phyloP scores from a whole-genome alignment of 129 eudicot genomes.

The Scalesia atractyloides region DNA sequence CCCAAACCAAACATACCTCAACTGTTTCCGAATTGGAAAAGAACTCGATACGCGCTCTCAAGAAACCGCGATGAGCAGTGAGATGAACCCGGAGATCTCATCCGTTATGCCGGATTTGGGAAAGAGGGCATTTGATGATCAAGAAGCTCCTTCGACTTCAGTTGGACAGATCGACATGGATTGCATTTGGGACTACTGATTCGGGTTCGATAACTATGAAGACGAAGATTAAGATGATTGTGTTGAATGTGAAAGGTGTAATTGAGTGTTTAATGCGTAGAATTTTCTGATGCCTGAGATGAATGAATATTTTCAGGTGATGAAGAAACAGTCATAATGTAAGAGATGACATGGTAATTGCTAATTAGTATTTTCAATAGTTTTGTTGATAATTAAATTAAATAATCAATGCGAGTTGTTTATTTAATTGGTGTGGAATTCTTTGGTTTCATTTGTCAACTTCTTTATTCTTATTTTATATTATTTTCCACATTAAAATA shows the following conservation, averaged over 20 bases:
- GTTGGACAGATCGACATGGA: conserved; percentile 58
- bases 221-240: conserved; percentile 10
- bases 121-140: conserved; percentile 51
- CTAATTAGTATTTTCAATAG: conserved; percentile 3
- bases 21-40: conserved; percentile 44
- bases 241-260: background rate
- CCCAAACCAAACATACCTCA: conserved; percentile 53
- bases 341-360: conserved; percentile 23
- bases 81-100: conserved; percentile 73
- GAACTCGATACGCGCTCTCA: conserved; percentile 63
- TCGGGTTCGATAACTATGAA: background rate
- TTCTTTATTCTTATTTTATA: background rate
- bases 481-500: background rate
- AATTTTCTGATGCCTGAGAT: conserved; percentile 39
- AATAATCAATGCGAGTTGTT: conserved; percentile 30
- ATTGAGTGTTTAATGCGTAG: conserved; percentile 10
- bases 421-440: conserved; percentile 22
- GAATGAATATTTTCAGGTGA: conserved; percentile 34
- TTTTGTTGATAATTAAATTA: conserved; percentile 29
- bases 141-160: conserved; percentile 57
- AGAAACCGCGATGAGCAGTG: conserved; percentile 66
- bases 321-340: conserved; percentile 30
- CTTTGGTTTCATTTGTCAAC: conserved; percentile 25
- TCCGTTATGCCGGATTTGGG: conserved; percentile 74
- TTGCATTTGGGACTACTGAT: conserved; percentile 54